These are phyloP conservation scores for Sungouiozyma ichnusensis DNA, from an alignment of 805 yeast species.

Conservation along the genomic window DNA sequence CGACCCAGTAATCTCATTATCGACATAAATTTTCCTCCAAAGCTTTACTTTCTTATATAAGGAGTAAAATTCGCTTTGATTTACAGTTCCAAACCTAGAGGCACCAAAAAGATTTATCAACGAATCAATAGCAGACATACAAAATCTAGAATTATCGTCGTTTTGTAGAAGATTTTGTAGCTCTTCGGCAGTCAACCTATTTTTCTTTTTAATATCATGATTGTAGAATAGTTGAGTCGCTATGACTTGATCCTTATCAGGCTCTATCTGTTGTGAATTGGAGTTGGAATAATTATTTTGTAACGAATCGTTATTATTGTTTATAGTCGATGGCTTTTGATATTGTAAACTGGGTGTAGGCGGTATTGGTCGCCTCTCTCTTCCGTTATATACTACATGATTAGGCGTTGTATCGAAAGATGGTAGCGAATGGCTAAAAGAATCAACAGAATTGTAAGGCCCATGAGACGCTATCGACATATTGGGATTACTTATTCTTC, in stretches of 20 bases:
- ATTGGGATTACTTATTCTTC: neutral
- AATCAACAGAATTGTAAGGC: neutral
- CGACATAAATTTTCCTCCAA: constrained; percentile 30
- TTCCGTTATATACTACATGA: neutral
- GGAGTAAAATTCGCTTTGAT: constrained; percentile 25
- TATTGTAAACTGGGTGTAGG: neutral
- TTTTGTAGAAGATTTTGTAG: constrained; percentile 27
- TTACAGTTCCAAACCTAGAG: constrained; percentile 27
- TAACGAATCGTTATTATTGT: neutral
- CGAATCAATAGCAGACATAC: constrained; percentile 28
- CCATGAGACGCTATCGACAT: neutral
- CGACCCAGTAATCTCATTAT: constrained; percentile 27
- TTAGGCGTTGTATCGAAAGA: neutral
- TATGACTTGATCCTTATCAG: constrained; percentile 18
- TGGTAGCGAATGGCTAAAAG: neutral
- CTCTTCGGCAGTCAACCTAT: constrained; percentile 27
- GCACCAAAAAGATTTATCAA: constrained; percentile 29
- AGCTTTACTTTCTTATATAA: constrained; percentile 26
- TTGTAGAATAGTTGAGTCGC: constrained; percentile 25
- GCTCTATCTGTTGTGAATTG: constrained; percentile 1
- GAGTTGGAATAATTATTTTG: neutral
- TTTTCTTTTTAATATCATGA: constrained; percentile 23
- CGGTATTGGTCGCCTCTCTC: neutral
- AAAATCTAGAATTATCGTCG: constrained; percentile 27
- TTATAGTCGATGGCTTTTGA: constrained; percentile 1